phyloP scores from a whole-genome alignment of 1,139 yeast species.

The Kodamaea fungicola region DNA sequence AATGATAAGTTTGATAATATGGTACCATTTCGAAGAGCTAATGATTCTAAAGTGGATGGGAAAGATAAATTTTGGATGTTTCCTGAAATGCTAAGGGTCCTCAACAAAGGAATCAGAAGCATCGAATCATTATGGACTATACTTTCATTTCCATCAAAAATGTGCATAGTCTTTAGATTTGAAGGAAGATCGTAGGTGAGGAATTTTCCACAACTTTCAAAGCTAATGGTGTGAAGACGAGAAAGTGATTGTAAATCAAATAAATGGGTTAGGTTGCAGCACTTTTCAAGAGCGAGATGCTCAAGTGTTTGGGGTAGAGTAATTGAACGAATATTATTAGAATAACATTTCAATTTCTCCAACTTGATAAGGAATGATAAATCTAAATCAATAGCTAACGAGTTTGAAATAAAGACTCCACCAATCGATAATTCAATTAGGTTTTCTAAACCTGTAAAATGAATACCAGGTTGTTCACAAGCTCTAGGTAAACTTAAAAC shows the following conservation, averaged over 20 bases:
- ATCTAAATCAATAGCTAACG: not conserved
- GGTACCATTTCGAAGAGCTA: not conserved
- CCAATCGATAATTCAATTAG: not conserved
- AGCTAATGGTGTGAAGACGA: not conserved
- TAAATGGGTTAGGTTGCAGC: not conserved
- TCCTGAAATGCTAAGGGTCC: not conserved
- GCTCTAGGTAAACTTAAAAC: not conserved
- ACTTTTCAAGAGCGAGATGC: not conserved
- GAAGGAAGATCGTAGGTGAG: not conserved
- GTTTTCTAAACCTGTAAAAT: not conserved
- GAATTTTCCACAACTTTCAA: not conserved
- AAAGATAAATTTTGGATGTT: not conserved
- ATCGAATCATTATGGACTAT: not conserved
- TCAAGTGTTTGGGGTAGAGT: not conserved
- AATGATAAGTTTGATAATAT: not conserved
- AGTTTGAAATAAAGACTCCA: not conserved
- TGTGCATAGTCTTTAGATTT: not conserved
- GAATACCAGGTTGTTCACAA: not conserved
- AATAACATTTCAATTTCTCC: not conserved
- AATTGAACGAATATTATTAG: not conserved
- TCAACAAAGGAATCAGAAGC: not conserved
- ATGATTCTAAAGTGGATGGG: not conserved
- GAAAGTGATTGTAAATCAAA: not conserved
- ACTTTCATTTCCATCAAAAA: not conserved
- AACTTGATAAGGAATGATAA: not conserved